Percentiles rank a stretch among this genome's conserved stretches.
These are phyloP conservation scores for Aspergillus amoenus DNA, from an alignment of 2,329 filamentous ascomycete genomes.

Conservation along the genomic window DNA sequence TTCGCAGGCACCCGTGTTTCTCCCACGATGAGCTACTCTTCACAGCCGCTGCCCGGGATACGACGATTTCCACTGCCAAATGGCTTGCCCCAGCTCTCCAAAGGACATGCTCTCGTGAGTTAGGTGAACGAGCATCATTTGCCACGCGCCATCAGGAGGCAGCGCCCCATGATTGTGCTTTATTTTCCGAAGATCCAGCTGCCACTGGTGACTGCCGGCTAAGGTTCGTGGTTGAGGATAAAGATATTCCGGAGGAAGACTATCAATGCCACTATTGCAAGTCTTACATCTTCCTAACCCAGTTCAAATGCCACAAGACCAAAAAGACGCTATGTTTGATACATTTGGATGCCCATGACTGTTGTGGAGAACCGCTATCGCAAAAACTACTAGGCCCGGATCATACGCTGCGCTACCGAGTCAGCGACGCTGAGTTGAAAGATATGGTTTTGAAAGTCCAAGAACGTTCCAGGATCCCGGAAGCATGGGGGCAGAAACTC, in stretches of 20 bases:
- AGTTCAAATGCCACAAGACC: constrained; percentile 79
- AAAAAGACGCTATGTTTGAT: constrained; percentile 79
- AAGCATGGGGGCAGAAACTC: constrained; percentile 88
- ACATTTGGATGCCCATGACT: constrained; percentile 77
- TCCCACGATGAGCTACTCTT: constrained; percentile 93
- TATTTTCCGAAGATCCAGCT: constrained; percentile 50
- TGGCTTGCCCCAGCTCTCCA: constrained; percentile 89
- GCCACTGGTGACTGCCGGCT: constrained; percentile 54
- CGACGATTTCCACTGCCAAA: constrained; percentile 85
- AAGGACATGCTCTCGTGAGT: constrained; percentile 73
- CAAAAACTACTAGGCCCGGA: constrained; percentile 68
- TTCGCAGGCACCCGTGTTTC: constrained; percentile 90
- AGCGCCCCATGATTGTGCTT: constrained; percentile 55
- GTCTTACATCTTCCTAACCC: constrained; percentile 83
- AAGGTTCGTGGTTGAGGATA: constrained; percentile 64
- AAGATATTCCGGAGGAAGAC: constrained; percentile 83
- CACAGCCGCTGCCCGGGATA: constrained; percentile 79
- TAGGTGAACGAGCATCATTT: constrained; percentile 67
- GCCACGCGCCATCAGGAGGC: constrained; percentile 61
- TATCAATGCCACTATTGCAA: constrained; percentile 93
- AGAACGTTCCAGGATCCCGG: constrained; percentile 82
- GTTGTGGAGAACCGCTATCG: constrained; percentile 68
- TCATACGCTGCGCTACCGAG: constrained; percentile 76
- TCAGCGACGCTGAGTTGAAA: constrained; percentile 68
- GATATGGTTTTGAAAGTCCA: constrained; percentile 70